A percentile compares a stretch with the other conserved stretches of the same genome.
Evolutionary conservation across 2,329 filamentous ascomycete species (phyloP).

Genomic region (Hypoxylon sp.): DNA sequence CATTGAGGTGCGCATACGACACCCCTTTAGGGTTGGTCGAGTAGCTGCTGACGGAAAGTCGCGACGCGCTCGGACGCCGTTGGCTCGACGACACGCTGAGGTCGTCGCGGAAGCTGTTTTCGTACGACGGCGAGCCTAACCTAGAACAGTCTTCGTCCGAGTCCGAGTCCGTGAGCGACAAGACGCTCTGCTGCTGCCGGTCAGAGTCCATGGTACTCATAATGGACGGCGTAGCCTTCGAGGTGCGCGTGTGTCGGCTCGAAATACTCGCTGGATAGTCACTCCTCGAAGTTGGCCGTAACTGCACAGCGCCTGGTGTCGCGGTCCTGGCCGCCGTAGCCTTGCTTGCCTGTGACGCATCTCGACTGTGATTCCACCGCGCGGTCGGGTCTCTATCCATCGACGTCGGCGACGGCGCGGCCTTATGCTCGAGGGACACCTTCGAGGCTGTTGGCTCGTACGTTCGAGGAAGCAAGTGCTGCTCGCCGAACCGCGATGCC

Average conservation of each 20-base stretch:
- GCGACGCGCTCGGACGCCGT: conserved; percentile 20
- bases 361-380: conserved; percentile 38
- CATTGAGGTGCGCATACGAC: conserved; percentile 52
- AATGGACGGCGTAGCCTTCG: conserved; percentile 59
- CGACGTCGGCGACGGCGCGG: conserved; percentile 37
- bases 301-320: conserved; percentile 40
- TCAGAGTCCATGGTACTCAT: conserved; percentile 60
- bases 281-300: conserved; percentile 43
- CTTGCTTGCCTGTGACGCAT: conserved; percentile 41
- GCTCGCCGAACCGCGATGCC: conserved; percentile 7
- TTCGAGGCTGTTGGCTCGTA: conserved; percentile 27
- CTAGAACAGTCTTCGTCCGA: conserved; percentile 59
- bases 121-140: conserved; percentile 46
- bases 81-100: conserved; percentile 31
- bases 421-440: conserved; percentile 34
- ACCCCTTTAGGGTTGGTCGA: conserved; percentile 50
- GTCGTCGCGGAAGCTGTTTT: conserved; percentile 39
- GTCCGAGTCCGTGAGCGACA: conserved; percentile 64
- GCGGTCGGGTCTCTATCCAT: conserved; percentile 24
- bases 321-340: conserved; percentile 40
- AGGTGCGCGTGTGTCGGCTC: conserved; percentile 63
- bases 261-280: conserved; percentile 62
- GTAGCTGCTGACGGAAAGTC: conserved; percentile 36
- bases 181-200: conserved; percentile 61
- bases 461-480: conserved; percentile 20